Evolutionary conservation across 2,329 filamentous ascomycete species (phyloP), one percentile per base, ranked within the genome.

Genomic region (Curvularia lunata): DNA sequence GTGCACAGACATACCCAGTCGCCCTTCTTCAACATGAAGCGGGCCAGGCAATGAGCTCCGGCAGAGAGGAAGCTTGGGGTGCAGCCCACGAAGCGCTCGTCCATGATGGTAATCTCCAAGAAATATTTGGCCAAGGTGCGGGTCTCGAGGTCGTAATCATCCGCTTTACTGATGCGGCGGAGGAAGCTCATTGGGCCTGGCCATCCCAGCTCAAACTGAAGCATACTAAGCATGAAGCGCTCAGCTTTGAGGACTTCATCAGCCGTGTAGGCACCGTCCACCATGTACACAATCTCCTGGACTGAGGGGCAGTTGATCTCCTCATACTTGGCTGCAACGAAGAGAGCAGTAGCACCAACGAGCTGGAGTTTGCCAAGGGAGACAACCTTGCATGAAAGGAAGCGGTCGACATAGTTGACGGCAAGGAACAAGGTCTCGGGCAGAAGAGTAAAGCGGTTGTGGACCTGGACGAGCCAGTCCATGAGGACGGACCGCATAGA

Each of bases 111-210:
- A 54, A 98, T 86, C 77, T 99, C 95, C 25, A 99, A 84, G 78
- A 99, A 97, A 80, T 99, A 99, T 80, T 99, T 99, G 68, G 95
- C 92, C 53, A 99, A 82, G 5, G 95, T 98, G 37, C 95, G 87
- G 10, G 94, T 97, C 79, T 99, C 94, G 46, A 97, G 82, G 73
- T 99, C 93, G 73, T 98, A 99, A 73, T 97, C 92, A 74, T 99
- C 95, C 13, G 95, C 95, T 81, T 98, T 98, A 87, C 94, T 98
- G 78, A 98, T 95, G 55, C 94, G 88, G 59, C 95, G 87, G 61
- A 99, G 84, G 79, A 99, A 99, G 81, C 92, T 97, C 94, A 99
- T 97, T 1, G 95, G 95, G 42, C 95, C 95, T n/a, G 95, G 95
- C 90, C 92, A 98, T 51, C 95, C 95, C 52, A 99, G 86, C 79